Evolutionary conservation across 208 protist genomes (phyloP), one percentile per base, ranked within the genome.

Genomic region (Crithidia expoeki): DNA sequence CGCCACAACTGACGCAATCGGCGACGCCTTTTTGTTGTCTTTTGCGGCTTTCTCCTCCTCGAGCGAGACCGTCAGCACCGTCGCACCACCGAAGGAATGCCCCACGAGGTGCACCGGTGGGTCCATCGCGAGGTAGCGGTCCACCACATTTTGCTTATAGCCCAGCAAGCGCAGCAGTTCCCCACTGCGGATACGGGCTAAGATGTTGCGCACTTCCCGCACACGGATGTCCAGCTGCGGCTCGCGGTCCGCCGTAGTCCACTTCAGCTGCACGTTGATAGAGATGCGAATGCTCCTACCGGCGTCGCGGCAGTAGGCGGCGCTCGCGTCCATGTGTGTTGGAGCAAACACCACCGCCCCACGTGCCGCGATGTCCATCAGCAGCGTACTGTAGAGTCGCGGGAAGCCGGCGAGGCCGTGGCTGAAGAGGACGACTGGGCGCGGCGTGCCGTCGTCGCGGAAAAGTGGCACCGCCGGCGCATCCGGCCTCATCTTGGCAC

Each of bases 61-160:
- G 19, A 89, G 58, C 14, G 86, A 80, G 11, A 77, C 42, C 17
- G 73, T 76, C 33, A 96, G 67, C 10, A 65, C 85, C 9, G 92
- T 90, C 7, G 92, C 71, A 2, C 85, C 92, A 42, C 92, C 92
- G 68, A 96, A 96, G 40, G 91, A 96, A 68, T 96, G 91, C 6
- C 91, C 91, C 6, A 83, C 60, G 0, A 96, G 71, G 42, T 81
- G 66, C 4, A 92, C 34, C n/a, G 46, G 55, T 14, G 62, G 68
- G 9, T 72, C 36, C 28, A 42, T 19, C 14, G 33, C 47, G 9
- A 84, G 5, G 66, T 76, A 92, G 10, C 17, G 19, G 1, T 74
- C n/a, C 47, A 86, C 68, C n/a, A 87, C 76, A 9, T 49, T 33
- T 28, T 58, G 21, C 1, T 59, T 36, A 52, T 75, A 86, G 19